Evolutionary conservation across 306 rosid genomes (phyloP), one percentile per base, ranked within the genome.

Genomic region (Medicago ruthenica): DNA sequence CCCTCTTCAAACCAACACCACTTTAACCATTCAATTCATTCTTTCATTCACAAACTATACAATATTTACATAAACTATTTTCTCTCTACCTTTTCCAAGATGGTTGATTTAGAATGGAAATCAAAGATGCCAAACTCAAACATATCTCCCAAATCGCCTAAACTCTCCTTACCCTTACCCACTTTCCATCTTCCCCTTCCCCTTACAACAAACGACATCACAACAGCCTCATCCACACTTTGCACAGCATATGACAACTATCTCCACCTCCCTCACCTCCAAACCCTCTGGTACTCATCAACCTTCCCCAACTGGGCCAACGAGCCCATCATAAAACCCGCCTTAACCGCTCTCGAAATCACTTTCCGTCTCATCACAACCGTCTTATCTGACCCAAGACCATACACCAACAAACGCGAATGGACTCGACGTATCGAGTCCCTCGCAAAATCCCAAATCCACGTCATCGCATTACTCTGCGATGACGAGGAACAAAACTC

Each of bases 41-140:
- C 66, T 7, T 34, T 31, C 18, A 8, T 5, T 63, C 39, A 34
- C 21, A 54, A 27, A 18, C 9, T 27, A 42, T 8, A 44, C 5
- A 14, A 5, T 24, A 57, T 57, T 57, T 21, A 2, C 27, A 24
- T 24, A 24, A 2, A 24, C 27, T 5, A 6, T 39, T 0, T 15
- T n/a, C 36, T 10, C 1, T 53, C 20, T n/a, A 16, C 12, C 27
- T 20, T 39, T 36, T 1, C 8, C 74, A 80, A 75, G 34, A 95
- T 95, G 97, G 90, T 90, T 42, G 95, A 92, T 86, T 71, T 92
- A 36, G 91, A 86, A 47, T 86, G 97, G 88, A 86, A 85, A 75
- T 75, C 91, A n/a, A 88, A 92, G 59, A 87, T 87, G 84, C 83
- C 82, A 5, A 81, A 81, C 24, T 76, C 96, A 7, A 88, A 88